phyloP scores from a whole-genome alignment of 345 rosid genomes.

The Schrenkiella parvula region DNA sequence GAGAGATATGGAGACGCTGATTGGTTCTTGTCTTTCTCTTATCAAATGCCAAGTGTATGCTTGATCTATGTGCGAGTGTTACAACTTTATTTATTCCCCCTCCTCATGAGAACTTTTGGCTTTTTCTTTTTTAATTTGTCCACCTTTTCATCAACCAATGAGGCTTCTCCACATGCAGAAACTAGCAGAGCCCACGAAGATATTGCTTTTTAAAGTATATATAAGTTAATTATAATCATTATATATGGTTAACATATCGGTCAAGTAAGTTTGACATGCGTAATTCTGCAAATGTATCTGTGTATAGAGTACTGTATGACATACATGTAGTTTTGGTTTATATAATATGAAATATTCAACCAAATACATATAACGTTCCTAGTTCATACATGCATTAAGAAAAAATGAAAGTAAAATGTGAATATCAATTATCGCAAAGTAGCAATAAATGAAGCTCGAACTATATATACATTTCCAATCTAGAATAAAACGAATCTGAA shows the following conservation, averaged over 20 bases:
- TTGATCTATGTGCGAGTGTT: slow-evolving; percentile 14
- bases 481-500: neutral
- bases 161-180: slow-evolving; percentile 18
- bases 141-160: slow-evolving; percentile 22
- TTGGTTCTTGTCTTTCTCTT: slow-evolving; percentile 24
- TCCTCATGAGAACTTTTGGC: slow-evolving; percentile 14
- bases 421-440: too few species aligned
- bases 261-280: neutral
- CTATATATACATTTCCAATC: neutral
- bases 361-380: neutral
- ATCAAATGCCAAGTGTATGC: slow-evolving; percentile 29
- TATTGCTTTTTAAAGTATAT: neutral
- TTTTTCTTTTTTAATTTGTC: slow-evolving; percentile 5
- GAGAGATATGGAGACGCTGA: slow-evolving; percentile 6
- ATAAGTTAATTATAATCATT: neutral
- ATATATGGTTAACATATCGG: neutral
- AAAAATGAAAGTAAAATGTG: neutral
- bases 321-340: neutral
- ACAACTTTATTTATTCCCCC: slow-evolving; percentile 32
- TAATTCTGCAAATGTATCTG: neutral
- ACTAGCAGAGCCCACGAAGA: slow-evolving; percentile 15
- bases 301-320: neutral
- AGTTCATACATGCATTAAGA: neutral
- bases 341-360: neutral
- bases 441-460: neutral